Evolutionary conservation across 2,329 filamentous ascomycete species (phyloP), one percentile per base, ranked within the genome.

Genomic region (Hypomyces rosellus): DNA sequence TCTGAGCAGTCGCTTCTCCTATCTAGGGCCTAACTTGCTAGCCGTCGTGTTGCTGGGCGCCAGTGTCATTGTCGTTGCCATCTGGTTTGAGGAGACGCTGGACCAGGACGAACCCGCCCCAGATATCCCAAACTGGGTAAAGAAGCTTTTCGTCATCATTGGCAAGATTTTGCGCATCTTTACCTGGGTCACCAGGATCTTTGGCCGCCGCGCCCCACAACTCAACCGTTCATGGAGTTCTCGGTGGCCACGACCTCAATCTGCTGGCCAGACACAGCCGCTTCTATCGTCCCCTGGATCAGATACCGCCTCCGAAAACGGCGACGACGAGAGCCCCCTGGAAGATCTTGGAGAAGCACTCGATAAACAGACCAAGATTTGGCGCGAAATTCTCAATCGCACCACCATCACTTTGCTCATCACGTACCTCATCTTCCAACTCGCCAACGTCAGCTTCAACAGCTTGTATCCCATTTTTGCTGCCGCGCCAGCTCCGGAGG

Each of bases 361-460:
- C 3, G 18, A 47, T 25, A 45, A 51, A 11, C 39, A 44, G n/a
- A 20, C 11, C 18, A 51, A 44, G 7, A 51, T 67, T 1, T 75
- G 75, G 69, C 71, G 66, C n/a, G 72, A 78, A 40, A 62, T 96
- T 2, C 76, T 92, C 46, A 95, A 88, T 61, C 78, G 84, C 51
- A 90, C 93, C 52, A 96, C 90, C 0, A 66, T 96, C 12, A 73
- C 95, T 3, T 78, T 99, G 0, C 78, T 99, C 5, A 66, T 81
- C 47, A 95, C 91, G 0, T 97, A 96, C 63, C 80, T 96, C 40
- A 85, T 97, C 45, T 99, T 97, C 64, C 91, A 96, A 62, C 77
- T 99, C 5, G 85, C 88, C 54, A 97, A 97, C 66, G 89, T 96
- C 57, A 90, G 89, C 3, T 99, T 91, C 77, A 96, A 96, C 69